Conservation (phyloP, 306 rosid species). For the Cucumis hystrix region DNA sequence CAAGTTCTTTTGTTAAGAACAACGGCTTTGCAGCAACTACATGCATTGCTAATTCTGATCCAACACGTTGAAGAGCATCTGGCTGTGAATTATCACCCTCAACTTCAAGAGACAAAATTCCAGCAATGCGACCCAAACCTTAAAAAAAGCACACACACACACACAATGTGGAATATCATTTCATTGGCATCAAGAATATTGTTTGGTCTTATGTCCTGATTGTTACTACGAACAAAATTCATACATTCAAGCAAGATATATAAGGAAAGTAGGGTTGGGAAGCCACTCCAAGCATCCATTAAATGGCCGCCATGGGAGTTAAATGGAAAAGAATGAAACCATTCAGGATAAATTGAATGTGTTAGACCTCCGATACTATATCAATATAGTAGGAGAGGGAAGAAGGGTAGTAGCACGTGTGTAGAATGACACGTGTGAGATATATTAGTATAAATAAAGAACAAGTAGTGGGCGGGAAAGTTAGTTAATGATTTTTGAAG, state of each 20-base stretch:
- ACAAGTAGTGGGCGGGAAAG: no score
- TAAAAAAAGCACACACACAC: not conserved
- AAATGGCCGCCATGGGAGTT: not conserved
- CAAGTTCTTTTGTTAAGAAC: slow-evolving; percentile 76
- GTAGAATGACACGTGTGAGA: no score
- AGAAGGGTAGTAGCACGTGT: no score
- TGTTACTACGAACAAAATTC: not conserved
- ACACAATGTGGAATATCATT: not conserved
- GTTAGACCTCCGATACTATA: no score
- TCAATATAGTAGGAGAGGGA: no score
- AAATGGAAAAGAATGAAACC: not conserved
- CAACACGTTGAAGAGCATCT: slow-evolving; percentile 65
- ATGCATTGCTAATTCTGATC: slow-evolving; percentile 93
- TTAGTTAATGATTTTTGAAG: no score
- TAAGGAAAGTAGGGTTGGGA: not conserved
- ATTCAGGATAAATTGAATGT: not conserved
- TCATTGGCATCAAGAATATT: not conserved
- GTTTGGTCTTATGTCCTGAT: not conserved
- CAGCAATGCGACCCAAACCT: slow-evolving; percentile 98
- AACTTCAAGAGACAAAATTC: slow-evolving; percentile 69
- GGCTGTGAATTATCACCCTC: slow-evolving; percentile 34
- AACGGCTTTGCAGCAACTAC: slow-evolving; percentile 84
- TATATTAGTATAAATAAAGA: no score
- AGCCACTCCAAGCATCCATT: not conserved
- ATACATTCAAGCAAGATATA: not conserved